Conservation (phyloP, 805 yeast genomes). For the Cyberlindnera maclurae region DNA sequence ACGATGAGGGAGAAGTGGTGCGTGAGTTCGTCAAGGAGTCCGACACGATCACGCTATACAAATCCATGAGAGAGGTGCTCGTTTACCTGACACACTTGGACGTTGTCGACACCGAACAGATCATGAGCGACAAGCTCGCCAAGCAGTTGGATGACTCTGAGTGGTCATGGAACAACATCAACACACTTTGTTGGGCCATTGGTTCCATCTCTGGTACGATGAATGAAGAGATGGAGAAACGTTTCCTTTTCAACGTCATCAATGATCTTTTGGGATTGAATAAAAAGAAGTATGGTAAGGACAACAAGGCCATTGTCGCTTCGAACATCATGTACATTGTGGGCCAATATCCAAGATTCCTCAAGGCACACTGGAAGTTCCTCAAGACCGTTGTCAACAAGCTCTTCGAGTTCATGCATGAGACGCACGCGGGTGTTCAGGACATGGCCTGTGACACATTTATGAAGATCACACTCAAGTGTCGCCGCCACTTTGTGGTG, state of each 20-base stretch:
- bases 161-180: slow-evolving; percentile 99
- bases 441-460: slow-evolving; percentile 99
- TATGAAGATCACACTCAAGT: slow-evolving; percentile 89
- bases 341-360: slow-evolving; percentile 96
- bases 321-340: slow-evolving; percentile 99
- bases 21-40: slow-evolving; percentile 95
- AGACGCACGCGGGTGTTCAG: slow-evolving; percentile 99
- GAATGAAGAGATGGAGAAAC: slow-evolving; percentile 96
- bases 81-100: slow-evolving; percentile 94
- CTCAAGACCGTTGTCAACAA: slow-evolving; percentile 92
- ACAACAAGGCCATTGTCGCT: slow-evolving; percentile 97
- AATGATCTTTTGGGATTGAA: slow-evolving; percentile 88
- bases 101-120: slow-evolving; percentile 87
- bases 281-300: slow-evolving; percentile 95
- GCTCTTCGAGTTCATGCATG: slow-evolving; percentile 97
- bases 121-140: slow-evolving; percentile 87
- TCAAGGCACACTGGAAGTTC: slow-evolving; percentile 97
- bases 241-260: slow-evolving; percentile 87
- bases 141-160: slow-evolving; percentile 93
- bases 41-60: slow-evolving; percentile 93
- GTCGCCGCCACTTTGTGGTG: slow-evolving; percentile 91
- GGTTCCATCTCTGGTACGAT: slow-evolving; percentile 98
- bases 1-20: slow-evolving; percentile 98
- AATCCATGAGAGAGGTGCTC: slow-evolving; percentile 90
- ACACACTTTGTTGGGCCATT: slow-evolving; percentile 98